These are phyloP conservation scores for Botrytis elliptica DNA, from an alignment of 2,329 filamentous ascomycete genomes.

Conservation along the genomic window DNA sequence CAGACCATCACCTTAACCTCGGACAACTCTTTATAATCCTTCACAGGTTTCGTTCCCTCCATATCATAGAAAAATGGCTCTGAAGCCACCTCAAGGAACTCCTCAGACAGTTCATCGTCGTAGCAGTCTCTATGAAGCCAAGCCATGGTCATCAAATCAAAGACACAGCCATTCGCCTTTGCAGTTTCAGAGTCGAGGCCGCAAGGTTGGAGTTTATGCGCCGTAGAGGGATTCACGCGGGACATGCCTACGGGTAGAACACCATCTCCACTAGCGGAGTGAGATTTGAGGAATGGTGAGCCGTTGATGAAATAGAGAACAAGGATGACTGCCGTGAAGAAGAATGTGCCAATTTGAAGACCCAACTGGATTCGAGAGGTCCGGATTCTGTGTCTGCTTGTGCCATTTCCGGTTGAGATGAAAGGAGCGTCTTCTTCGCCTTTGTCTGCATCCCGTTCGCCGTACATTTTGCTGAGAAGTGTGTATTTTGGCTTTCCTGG, in stretches of 20 bases:
- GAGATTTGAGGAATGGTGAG: not conserved
- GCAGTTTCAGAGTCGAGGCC: constrained; percentile 2
- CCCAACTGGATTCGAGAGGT: not conserved
- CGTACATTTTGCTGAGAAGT: not conserved
- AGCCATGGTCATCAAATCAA: not conserved
- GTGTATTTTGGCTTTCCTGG: not conserved
- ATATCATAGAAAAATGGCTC: constrained; percentile 2
- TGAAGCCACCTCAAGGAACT: constrained; percentile 1
- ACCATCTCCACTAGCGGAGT: not conserved
- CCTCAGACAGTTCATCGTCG: not conserved
- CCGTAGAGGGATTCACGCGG: not conserved
- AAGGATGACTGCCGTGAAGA: not conserved
- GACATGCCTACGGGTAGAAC: not conserved
- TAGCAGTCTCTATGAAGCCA: constrained; percentile 7
- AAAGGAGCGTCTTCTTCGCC: not conserved
- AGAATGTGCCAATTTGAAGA: not conserved
- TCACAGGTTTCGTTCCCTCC: not conserved
- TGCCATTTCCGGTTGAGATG: not conserved
- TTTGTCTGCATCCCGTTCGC: not conserved
- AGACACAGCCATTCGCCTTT: constrained; percentile 1
- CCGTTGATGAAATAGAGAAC: constrained; percentile 1
- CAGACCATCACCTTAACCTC: not conserved
- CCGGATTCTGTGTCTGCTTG: not conserved
- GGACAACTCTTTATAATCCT: not conserved
- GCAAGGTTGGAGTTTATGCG: not conserved